These are phyloP conservation scores for Allomyces macrogynus DNA, from an alignment of 192 early-diverging fungal genomes.

Conservation along the genomic window DNA sequence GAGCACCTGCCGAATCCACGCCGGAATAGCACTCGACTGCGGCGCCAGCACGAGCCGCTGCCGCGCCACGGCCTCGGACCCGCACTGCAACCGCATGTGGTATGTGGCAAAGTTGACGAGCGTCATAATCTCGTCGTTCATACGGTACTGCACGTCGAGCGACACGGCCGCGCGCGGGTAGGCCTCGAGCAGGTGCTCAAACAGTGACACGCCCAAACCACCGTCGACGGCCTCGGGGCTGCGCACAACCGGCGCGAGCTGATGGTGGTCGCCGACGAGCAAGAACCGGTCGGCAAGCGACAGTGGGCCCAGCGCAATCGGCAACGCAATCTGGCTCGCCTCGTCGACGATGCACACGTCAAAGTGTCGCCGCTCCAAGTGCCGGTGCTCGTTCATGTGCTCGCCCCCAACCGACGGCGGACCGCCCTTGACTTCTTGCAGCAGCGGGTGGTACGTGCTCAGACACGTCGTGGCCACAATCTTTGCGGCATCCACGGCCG, in stretches of 20 bases:
- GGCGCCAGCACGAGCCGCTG: constrained; percentile 20
- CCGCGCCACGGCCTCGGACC: constrained; percentile 38
- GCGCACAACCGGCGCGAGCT: constrained; percentile 73
- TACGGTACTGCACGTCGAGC: constrained; percentile 74
- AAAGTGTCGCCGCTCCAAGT: constrained; percentile 30
- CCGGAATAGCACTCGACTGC: background rate
- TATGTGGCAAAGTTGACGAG: constrained; percentile 71
- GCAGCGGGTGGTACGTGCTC: constrained; percentile 23
- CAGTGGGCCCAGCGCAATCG: constrained; percentile 73
- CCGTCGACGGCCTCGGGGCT: constrained; percentile 13
- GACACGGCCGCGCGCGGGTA: constrained; percentile 56
- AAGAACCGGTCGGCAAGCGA: constrained; percentile 64
- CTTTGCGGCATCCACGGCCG: constrained; percentile 31
- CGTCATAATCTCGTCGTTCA: constrained; percentile 77
- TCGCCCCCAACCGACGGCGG: background rate
- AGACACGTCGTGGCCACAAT: constrained; percentile 80
- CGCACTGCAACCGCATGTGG: constrained; percentile 52
- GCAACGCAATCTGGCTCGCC: constrained; percentile 81
- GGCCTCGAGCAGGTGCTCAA: constrained; percentile 55
- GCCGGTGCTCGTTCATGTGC: background rate
- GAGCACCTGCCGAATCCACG: constrained; percentile 2
- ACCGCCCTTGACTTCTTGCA: background rate
- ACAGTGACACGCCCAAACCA: constrained; percentile 42
- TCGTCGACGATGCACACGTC: constrained; percentile 96
- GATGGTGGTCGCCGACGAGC: constrained; percentile 87